Conservation (phyloP, 768 basidiomycete genomes). For the Daedalea quercina region DNA sequence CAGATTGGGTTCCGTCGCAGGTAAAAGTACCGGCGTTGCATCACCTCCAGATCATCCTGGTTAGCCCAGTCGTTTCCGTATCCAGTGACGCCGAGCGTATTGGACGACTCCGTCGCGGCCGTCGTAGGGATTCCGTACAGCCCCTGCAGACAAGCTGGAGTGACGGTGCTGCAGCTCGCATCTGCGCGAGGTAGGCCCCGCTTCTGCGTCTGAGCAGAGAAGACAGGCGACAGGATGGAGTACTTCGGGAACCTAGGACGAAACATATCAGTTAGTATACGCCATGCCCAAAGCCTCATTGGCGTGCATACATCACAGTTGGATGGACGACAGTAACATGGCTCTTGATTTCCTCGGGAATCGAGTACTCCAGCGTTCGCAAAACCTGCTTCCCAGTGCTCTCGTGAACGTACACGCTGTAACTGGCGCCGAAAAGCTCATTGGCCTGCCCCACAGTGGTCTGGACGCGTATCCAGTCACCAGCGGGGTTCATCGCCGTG, state of each 20-base stretch:
- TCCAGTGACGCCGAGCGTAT: slow-evolving; percentile 26
- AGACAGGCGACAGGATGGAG: not conserved
- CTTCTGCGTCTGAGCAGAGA: not conserved
- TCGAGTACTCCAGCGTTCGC: slow-evolving; percentile 26
- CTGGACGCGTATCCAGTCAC: slow-evolving; percentile 23
- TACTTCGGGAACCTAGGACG: slow-evolving; percentile 9
- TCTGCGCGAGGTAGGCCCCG: not conserved
- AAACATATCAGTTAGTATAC: not conserved
- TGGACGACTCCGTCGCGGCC: slow-evolving; percentile 17
- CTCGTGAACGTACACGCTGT: slow-evolving; percentile 21
- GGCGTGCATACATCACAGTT: slow-evolving; percentile 19
- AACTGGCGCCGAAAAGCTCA: slow-evolving; percentile 23
- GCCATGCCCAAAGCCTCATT: not conserved
- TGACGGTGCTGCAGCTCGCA: slow-evolving; percentile 9
- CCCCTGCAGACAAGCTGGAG: slow-evolving; percentile 26
- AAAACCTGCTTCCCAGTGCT: slow-evolving; percentile 17
- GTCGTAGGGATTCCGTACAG: slow-evolving; percentile 32
- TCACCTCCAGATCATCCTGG: slow-evolving; percentile 21
- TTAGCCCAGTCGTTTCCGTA: slow-evolving; percentile 26
- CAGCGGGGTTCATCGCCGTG: slow-evolving; percentile 18
- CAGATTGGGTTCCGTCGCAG: too few relatives aligned
- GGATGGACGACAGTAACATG: slow-evolving; percentile 25
- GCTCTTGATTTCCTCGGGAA: slow-evolving; percentile 21
- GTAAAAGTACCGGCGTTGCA: too few relatives aligned
- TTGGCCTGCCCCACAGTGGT: slow-evolving; percentile 24